phyloP scores from a whole-genome alignment of 208 protist species.

The Blastocrithidia nonstop region DNA sequence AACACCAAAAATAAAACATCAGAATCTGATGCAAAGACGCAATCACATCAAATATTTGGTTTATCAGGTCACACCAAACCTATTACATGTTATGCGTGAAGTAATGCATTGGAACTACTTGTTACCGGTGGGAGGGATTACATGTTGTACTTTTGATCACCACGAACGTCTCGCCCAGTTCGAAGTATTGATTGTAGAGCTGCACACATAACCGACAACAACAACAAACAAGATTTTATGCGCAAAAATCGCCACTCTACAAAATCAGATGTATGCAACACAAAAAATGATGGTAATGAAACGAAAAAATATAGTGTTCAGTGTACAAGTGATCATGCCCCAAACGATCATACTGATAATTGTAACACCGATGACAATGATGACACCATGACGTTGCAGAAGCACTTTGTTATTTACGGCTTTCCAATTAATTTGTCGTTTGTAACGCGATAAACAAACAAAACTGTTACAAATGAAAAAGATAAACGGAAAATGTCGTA shows the following conservation, averaged over 20 bases:
- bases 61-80: slow-evolving; percentile 27
- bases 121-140: slow-evolving; percentile 61
- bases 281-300: not conserved
- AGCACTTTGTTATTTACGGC: no score
- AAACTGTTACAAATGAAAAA: no score
- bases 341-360: not conserved
- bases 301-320: not conserved
- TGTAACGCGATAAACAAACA: no score
- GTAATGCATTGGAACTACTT: slow-evolving; percentile 22
- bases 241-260: not conserved
- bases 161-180: slow-evolving; percentile 25
- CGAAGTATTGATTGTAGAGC: slow-evolving; percentile 27
- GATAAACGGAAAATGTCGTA: no score
- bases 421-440: no score
- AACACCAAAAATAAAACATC: not conserved
- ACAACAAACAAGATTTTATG: no score
- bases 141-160: slow-evolving; percentile 49
- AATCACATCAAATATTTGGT: not conserved
- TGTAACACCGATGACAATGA: not conserved
- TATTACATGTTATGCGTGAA: slow-evolving; percentile 54
- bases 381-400: no score
- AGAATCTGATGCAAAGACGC: not conserved
- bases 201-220: not conserved
- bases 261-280: not conserved
- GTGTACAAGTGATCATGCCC: not conserved